These are phyloP conservation scores for Xylaria sp. DNA, from an alignment of 2,329 filamentous ascomycete genomes.

Conservation along the genomic window DNA sequence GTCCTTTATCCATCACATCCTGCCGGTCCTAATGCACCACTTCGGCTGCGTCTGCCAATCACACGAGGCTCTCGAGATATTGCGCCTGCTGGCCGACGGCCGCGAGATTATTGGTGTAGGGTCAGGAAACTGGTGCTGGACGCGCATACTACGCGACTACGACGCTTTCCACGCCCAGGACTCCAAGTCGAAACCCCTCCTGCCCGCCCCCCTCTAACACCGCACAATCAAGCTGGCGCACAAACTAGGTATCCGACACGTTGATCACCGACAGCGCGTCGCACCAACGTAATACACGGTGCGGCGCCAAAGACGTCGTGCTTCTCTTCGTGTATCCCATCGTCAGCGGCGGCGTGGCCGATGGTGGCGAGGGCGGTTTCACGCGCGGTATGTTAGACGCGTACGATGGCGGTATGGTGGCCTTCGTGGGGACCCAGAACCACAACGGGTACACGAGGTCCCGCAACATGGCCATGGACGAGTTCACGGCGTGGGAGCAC, in stretches of 20 bases:
- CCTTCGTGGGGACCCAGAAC: slow-evolving; percentile 81
- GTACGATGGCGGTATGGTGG: slow-evolving; percentile 71
- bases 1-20: slow-evolving; percentile 68
- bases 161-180: slow-evolving; percentile 21
- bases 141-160: slow-evolving; percentile 69
- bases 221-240: slow-evolving; percentile 73
- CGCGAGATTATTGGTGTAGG: slow-evolving; percentile 72
- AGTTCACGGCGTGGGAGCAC: slow-evolving; percentile 66
- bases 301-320: slow-evolving; percentile 64
- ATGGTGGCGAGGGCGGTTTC: slow-evolving; percentile 71
- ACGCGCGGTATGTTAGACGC: slow-evolving; percentile 69
- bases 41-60: slow-evolving; percentile 78
- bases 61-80: slow-evolving; percentile 71
- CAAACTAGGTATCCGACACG: slow-evolving; percentile 75
- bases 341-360: slow-evolving; percentile 71
- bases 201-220: slow-evolving; percentile 73
- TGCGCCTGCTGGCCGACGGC: slow-evolving; percentile 65
- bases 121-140: slow-evolving; percentile 80
- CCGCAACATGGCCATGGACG: slow-evolving; percentile 68
- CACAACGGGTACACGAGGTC: slow-evolving; percentile 79
- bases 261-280: slow-evolving; percentile 67
- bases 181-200: slow-evolving; percentile 47
- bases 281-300: slow-evolving; percentile 62
- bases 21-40: slow-evolving; percentile 81
- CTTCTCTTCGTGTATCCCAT: slow-evolving; percentile 79